Evolutionary conservation across 768 basidiomycete genomes (phyloP).

Genomic region (Suillus alpinus): DNA sequence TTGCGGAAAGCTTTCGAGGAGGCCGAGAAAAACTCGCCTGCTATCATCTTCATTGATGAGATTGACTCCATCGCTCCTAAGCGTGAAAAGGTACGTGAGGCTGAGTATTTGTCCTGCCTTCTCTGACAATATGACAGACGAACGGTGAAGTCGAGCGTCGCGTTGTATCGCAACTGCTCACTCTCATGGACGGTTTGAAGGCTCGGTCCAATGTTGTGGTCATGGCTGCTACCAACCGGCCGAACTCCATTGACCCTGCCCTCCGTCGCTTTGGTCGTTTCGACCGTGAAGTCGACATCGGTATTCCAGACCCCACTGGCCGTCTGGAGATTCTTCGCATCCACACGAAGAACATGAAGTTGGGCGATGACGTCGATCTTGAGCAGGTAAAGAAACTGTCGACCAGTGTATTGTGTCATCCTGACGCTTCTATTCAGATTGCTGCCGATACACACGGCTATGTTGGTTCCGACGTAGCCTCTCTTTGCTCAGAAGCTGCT

Average conservation of each 20-base stretch:
- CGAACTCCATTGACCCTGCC: constrained; percentile 99
- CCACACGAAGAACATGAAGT: constrained; percentile 99
- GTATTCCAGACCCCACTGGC: constrained; percentile 98
- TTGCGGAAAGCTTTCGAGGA: constrained; percentile 98
- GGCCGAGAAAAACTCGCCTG: constrained; percentile 98
- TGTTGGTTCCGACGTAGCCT: constrained; percentile 96
- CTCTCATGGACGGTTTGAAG: constrained; percentile 98
- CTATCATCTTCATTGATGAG: constrained; percentile 99
- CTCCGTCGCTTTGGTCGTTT: constrained; percentile 98
- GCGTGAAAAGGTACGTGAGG: constrained; percentile 83
- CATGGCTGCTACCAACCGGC: constrained; percentile 98
- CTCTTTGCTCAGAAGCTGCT: constrained; percentile 97
- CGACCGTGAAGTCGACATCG: constrained; percentile 99
- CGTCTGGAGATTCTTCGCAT: constrained; percentile 98
- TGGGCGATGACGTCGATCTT: constrained; percentile 93
- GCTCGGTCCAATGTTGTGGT: constrained; percentile 99
- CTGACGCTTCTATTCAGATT: constrained; percentile 50
- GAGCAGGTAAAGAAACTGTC: constrained; percentile 61
- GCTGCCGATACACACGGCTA: constrained; percentile 99
- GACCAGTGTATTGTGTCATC: constrained; percentile 6
- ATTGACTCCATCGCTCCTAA: constrained; percentile 99
- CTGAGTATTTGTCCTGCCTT: not conserved
- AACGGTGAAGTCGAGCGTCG: constrained; percentile 99
- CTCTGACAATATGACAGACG: constrained; percentile 51
- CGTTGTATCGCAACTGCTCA: constrained; percentile 96